These are phyloP conservation scores for Populus pruinosa DNA, from an alignment of 345 rosid species.

Conservation along the genomic window DNA sequence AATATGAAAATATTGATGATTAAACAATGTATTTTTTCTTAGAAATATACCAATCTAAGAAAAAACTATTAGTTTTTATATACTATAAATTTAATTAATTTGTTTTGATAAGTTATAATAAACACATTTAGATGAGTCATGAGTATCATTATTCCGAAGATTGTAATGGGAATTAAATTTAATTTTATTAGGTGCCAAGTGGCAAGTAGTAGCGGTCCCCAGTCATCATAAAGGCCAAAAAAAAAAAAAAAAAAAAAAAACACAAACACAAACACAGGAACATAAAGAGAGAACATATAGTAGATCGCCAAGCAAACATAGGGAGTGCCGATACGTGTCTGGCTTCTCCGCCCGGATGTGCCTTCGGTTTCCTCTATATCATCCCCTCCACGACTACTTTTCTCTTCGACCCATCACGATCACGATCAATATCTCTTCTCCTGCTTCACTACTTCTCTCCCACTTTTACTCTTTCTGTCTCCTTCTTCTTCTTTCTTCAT, in stretches of 20 bases:
- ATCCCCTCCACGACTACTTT: neutral
- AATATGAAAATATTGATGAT: no score
- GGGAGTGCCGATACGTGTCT: slow-evolving; percentile 39
- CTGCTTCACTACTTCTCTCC: slow-evolving; percentile 8
- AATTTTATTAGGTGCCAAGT: neutral
- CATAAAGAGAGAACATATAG: slow-evolving; percentile 20
- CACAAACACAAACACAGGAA: neutral
- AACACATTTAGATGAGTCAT: no score
- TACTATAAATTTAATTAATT: no score
- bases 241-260: neutral
- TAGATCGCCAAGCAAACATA: slow-evolving; percentile 37
- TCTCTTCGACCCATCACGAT: slow-evolving; percentile 5
- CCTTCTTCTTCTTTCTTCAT: slow-evolving; percentile 6
- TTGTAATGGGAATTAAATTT: no score
- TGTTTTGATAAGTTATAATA: no score
- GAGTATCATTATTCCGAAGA: no score
- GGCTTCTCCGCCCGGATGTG: slow-evolving; percentile 42
- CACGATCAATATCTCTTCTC: neutral
- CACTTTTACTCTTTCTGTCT: slow-evolving; percentile 8
- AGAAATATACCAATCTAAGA: no score
- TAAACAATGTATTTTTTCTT: no score
- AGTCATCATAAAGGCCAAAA: neutral
- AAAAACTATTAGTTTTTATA: no score
- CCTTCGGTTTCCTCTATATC: slow-evolving; percentile 24
- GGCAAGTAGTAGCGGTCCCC: no score